Evolutionary conservation across 306 rosid species (phyloP).

Genomic region (Cicer chorassanicum): DNA sequence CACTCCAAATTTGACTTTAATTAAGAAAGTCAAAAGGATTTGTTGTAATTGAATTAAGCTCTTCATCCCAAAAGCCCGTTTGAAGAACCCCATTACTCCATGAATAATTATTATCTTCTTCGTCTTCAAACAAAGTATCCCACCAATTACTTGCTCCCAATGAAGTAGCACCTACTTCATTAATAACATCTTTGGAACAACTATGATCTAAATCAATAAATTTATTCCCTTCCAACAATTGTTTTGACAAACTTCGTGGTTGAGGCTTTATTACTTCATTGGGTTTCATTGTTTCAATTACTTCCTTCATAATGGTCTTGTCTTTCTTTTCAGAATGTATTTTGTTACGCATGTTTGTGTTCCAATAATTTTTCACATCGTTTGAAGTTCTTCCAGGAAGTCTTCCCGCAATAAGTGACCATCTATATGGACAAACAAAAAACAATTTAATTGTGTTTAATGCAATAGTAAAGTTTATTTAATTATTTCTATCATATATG

Average conservation of each 20-base stretch:
- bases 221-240: background rate
- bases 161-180: background rate
- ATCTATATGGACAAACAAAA: conserved; percentile 13
- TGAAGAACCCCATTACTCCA: background rate
- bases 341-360: conserved; percentile 21
- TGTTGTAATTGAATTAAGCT: background rate
- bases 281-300: background rate
- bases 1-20: conserved; percentile 3
- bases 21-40: background rate
- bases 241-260: conserved; percentile 40
- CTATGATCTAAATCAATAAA: background rate
- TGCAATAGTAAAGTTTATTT: too few relatives aligned
- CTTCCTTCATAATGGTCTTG: background rate
- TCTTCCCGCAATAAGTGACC: conserved; percentile 52
- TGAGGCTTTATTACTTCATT: conserved; percentile 31
- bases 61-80: background rate
- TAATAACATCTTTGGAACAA: background rate
- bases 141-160: conserved; percentile 6
- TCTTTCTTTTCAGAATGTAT: background rate
- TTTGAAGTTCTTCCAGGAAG: conserved; percentile 47
- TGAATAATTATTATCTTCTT: background rate
- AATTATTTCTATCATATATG: too few relatives aligned
- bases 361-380: conserved; percentile 48
- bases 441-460: too few relatives aligned
- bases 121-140: conserved; percentile 7